Evolutionary conservation across 106 monocot species (phyloP).

Genomic region (Platanthera zijinensis): DNA sequence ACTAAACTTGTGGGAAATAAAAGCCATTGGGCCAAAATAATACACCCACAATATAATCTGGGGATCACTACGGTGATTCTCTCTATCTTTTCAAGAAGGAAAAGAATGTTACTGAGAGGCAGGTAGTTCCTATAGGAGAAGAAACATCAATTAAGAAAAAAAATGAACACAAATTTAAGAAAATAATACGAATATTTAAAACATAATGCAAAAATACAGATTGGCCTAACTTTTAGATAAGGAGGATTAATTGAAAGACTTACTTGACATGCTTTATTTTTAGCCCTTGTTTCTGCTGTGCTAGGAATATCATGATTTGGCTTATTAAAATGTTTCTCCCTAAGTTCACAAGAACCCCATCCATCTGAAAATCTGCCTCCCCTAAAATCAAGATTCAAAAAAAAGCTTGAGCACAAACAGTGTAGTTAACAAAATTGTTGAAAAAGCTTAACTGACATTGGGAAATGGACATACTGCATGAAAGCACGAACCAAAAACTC

Average conservation of each 20-base stretch:
- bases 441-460: background rate
- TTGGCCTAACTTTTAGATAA: background rate
- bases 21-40: too few relatives aligned
- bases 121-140: background rate
- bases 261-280: conserved; percentile 96
- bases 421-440: conserved; percentile 2
- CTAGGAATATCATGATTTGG: conserved; percentile 97
- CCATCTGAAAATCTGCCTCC: conserved; percentile 92
- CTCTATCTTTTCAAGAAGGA: too few relatives aligned
- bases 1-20: too few relatives aligned
- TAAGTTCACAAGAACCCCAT: conserved; percentile 90
- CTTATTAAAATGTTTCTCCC: conserved; percentile 71
- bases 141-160: background rate
- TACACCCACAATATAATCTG: too few relatives aligned
- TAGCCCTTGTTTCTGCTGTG: conserved; percentile 98
- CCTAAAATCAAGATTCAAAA: conserved; percentile 18
- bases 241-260: conserved; percentile 3
- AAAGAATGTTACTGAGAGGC: background rate
- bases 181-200: background rate
- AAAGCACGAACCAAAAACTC: conserved; percentile 84
- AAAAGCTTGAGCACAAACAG: conserved; percentile 3
- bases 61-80: too few relatives aligned
- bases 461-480: conserved; percentile 71
- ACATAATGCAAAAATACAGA: background rate
- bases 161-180: background rate